Percentiles rank a stretch among this genome's conserved stretches.
Evolutionary conservation across 495 filamentous ascomycete species (phyloP).

Genomic region (Xylaria intraflava): DNA sequence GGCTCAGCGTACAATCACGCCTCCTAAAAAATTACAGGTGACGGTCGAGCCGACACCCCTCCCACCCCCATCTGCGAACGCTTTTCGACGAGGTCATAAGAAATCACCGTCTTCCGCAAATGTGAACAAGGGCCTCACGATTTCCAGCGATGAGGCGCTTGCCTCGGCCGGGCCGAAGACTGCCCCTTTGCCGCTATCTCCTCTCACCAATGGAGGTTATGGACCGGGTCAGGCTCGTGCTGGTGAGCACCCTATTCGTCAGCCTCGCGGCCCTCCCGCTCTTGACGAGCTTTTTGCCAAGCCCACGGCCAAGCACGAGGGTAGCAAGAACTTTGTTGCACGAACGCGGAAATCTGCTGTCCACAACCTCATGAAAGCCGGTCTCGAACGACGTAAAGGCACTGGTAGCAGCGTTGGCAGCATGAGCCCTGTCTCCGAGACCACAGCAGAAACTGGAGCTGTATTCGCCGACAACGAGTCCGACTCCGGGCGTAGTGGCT

Average conservation of each 20-base stretch:
- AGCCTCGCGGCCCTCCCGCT: slow-evolving; percentile 86
- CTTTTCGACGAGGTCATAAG: slow-evolving; percentile 88
- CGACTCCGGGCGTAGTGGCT: slow-evolving; percentile 71
- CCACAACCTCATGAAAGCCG: slow-evolving; percentile 83
- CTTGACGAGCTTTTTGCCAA: slow-evolving; percentile 86
- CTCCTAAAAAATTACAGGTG: slow-evolving; percentile 57
- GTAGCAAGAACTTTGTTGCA: slow-evolving; percentile 96
- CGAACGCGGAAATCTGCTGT: slow-evolving; percentile 90
- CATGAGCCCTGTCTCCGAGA: slow-evolving; percentile 83
- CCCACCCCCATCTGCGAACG: slow-evolving; percentile 72
- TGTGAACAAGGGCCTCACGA: slow-evolving; percentile 51
- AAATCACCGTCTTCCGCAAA: slow-evolving; percentile 78
- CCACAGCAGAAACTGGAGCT: slow-evolving; percentile 60
- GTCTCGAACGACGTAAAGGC: slow-evolving; percentile 73
- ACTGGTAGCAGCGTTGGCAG: slow-evolving; percentile 60
- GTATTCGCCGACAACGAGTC: slow-evolving; percentile 70
- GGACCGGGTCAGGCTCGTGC: slow-evolving; percentile 88
- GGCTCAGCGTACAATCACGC: slow-evolving; percentile 54
- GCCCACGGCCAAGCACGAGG: slow-evolving; percentile 89
- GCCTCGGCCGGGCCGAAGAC: slow-evolving; percentile 70
- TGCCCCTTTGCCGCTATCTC: slow-evolving; percentile 69
- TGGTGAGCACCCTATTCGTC: slow-evolving; percentile 89
- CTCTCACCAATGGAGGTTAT: slow-evolving; percentile 72
- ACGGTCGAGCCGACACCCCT: slow-evolving; percentile 63
- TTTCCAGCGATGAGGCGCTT: slow-evolving; percentile 46